A percentile compares a stretch with the other conserved stretches of the same genome.
Conservation (phyloP, 2,329 filamentous ascomycete species). For the Dothistroma septosporum region DNA sequence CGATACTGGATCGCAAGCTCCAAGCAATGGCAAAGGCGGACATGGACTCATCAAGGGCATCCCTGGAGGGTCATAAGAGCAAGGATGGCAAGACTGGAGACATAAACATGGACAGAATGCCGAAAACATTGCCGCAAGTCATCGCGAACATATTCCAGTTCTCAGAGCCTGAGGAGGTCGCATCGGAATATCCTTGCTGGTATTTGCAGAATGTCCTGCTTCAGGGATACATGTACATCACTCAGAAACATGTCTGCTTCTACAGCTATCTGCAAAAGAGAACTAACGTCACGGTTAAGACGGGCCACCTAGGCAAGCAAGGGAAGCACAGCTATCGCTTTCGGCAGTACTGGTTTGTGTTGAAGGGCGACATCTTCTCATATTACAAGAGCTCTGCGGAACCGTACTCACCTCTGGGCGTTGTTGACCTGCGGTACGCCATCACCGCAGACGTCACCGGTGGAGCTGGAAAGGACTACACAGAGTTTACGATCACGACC, state of each 20-base stretch:
- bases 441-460: conserved; percentile 71
- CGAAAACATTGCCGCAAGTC: conserved; percentile 19
- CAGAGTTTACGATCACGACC: conserved; percentile 76
- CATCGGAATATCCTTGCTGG: conserved; percentile 92
- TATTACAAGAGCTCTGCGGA: conserved; percentile 83
- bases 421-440: conserved; percentile 87
- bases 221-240: conserved; percentile 95
- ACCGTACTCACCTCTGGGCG: conserved; percentile 84
- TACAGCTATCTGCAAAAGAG: conserved; percentile 97
- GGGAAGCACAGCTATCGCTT: conserved; percentile 85
- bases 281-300: conserved; percentile 72
- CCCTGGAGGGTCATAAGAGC: conserved; percentile 3
- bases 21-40: conserved; percentile 30
- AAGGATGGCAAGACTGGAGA: conserved; percentile 4
- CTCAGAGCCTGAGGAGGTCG: conserved; percentile 73
- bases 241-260: conserved; percentile 87
- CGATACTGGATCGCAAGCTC: conserved; percentile 70
- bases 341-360: conserved; percentile 84
- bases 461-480: conserved; percentile 56
- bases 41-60: conserved; percentile 24
- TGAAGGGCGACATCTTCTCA: conserved; percentile 86
- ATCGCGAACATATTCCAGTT: conserved; percentile 69
- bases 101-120: not conserved
- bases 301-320: conserved; percentile 81
- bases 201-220: conserved; percentile 84